Evolutionary conservation across 305 asterid species (phyloP), one percentile per base, ranked within the genome.

Genomic region (Fraxinus albicans): DNA sequence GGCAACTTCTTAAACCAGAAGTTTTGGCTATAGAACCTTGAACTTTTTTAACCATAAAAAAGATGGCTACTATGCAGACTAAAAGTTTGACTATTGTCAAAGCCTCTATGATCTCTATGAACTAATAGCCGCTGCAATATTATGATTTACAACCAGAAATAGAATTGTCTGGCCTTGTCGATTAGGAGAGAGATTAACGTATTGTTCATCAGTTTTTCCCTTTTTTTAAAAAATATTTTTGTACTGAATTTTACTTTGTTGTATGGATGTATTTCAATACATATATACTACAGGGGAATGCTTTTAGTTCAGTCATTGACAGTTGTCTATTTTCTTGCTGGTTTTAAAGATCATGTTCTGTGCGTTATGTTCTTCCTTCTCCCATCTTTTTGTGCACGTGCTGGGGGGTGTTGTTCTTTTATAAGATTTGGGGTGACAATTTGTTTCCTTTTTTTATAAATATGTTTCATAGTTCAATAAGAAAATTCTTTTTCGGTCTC

Each of bases 401-500:
- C 5, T 38, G 25, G 31, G 63, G 80, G 80, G 67, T 78, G 77
- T 35, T 33, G 67, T 81, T 79, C 35, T 80, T 80, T 55, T 70
- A 74, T 53, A 77, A 73, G 74, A 44, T 80, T 27, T 78, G 80
- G 33, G 79, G 31, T 83, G 77, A 63, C 75, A 15, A 38, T 76
- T 4, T 58, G 47, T 25, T 80, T 82, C 29, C 76, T 55, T 13
- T 80, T 83, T 80, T 80, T 76, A 33, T 77, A 72, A 63, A 15
- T 13, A 17, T 15, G 38, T 72, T 34, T 72, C 77, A 6, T 33
- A 75, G 35, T 76, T 69, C 50, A 35, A 80, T 80, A 58, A 55
- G 76, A 73, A 13, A 81, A 73, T 60, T 70, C 69, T 19, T 81
- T 70, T 75, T 81, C 67, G 82, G 80, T 76, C 69, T 82, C 83